phyloP scores from a whole-genome alignment of 257 asterid genomes.

The Solanum appendiculatum region DNA sequence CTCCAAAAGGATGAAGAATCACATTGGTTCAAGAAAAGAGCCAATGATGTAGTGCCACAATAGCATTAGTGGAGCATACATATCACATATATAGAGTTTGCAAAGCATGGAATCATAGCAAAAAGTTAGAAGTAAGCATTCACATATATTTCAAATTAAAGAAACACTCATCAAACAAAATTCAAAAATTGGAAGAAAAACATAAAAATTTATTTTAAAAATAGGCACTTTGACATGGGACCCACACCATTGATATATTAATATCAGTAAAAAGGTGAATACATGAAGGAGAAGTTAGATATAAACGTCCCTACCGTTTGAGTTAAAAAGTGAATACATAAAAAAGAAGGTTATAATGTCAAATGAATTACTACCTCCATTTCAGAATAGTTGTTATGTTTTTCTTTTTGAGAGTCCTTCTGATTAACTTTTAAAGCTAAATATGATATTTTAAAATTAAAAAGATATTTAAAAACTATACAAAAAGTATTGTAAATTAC shows the following conservation, averaged over 20 bases:
- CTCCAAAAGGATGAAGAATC: not conserved
- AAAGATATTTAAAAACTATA: not conserved
- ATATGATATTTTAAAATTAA: too few relatives aligned
- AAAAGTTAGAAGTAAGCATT: not conserved
- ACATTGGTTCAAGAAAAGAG: not conserved
- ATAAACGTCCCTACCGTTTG: not conserved
- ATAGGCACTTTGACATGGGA: not conserved
- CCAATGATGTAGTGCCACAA: not conserved
- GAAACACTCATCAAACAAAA: not conserved
- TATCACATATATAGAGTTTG: not conserved
- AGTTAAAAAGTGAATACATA: not conserved
- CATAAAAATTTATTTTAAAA: not conserved
- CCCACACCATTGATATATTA: not conserved
- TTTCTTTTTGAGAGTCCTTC: too few relatives aligned
- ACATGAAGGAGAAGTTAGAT: not conserved
- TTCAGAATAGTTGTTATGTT: not conserved
- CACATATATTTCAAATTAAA: not conserved
- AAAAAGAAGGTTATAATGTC: not conserved
- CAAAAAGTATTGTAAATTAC: accelerated
- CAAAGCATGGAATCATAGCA: not conserved
- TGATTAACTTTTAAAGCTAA: too few relatives aligned
- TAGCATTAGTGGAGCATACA: not conserved
- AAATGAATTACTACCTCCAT: not conserved
- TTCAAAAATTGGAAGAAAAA: not conserved
- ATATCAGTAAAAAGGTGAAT: not conserved